Evolutionary conservation across 1,284 basidiomycete species (phyloP), one percentile per base, ranked within the genome.

Genomic region (Phlebopus sp.): DNA sequence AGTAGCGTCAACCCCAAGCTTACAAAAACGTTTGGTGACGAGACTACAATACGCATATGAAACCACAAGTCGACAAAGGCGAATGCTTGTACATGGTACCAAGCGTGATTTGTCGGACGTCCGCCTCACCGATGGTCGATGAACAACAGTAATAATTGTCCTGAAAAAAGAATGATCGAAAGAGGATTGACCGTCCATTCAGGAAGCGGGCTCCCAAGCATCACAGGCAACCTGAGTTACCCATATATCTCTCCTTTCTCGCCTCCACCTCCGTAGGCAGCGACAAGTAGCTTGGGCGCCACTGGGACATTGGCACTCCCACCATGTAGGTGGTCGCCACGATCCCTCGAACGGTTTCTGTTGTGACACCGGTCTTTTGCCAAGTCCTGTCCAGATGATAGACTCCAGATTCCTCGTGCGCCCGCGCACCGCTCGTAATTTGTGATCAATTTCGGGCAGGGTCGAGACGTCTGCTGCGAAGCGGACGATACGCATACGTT

Each of bases 381-480:
- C 41, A 19, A 59, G 38, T 18, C 49, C 15, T 1, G 43, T 11
- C 37, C 49, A 51, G 14, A 43, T 46, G 32, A 45, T 42, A 35
- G 30, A 23, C 15, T 47, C 44, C 10, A 17, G 30, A 15, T 38
- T 46, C 31, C 45, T 53, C 18, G 21, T 35, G 14, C 32, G 37
- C 39, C 23, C 18, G 30, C 18, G 46, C 18, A 35, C 37, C 44
- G 23, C 46, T 10, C 21, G 21, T 11, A 42, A 46, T 34, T 25
- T 49, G n/a, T 8, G 15, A 18, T 49, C 36, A 14, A 70, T 57
- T 6, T 63, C 66, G 9, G 78, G 80, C 5, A 88, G 71, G 0
- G 84, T 86, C 2, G 64, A 46, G 0, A 63, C 50, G 17, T 75
- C 71, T 0, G 77, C 69, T 5, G 83, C 82, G 49, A 78, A 85